A percentile compares a stretch with the other conserved stretches of the same genome.
Evolutionary conservation across 768 basidiomycete genomes (phyloP).

Genomic region (Crucibulum laeve): DNA sequence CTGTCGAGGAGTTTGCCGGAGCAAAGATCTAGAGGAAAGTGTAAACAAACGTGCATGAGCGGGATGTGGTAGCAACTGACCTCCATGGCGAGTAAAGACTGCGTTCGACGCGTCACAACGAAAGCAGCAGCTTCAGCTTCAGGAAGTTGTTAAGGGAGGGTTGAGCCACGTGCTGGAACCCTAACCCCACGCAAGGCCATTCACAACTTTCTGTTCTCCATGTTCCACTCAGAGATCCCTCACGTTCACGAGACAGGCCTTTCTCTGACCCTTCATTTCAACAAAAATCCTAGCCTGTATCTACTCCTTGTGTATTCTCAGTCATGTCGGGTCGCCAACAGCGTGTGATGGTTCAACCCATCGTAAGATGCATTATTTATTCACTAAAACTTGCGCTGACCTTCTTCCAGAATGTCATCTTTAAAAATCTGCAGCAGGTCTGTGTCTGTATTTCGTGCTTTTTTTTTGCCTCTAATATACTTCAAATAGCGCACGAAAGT

Average conservation of each 20-base stretch:
- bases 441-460: constrained; percentile 5
- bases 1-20: constrained; percentile 87
- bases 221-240: no score
- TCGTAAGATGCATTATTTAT: constrained; percentile 54
- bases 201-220: no score
- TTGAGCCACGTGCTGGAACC: no score
- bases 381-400: constrained; percentile 9
- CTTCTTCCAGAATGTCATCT: constrained; percentile 80
- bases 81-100: constrained; percentile 33
- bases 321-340: constrained; percentile 91
- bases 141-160: no score
- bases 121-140: no score
- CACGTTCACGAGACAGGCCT: background rate
- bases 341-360: constrained; percentile 99
- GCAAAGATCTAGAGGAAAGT: constrained; percentile 48
- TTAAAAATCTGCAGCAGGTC: constrained; percentile 94
- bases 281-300: constrained; percentile 10
- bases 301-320: constrained; percentile 8
- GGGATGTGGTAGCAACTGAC: constrained; percentile 17
- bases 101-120: background rate
- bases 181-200: no score
- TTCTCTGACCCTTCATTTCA: constrained; percentile 5
- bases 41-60: background rate
- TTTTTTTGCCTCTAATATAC: constrained; percentile 3
- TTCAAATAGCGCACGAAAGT: constrained; percentile 70